Evolutionary conservation across 169 alveolate genomes (phyloP), one percentile per base, ranked within the genome.

Genomic region (Plasmodium gaboni): DNA sequence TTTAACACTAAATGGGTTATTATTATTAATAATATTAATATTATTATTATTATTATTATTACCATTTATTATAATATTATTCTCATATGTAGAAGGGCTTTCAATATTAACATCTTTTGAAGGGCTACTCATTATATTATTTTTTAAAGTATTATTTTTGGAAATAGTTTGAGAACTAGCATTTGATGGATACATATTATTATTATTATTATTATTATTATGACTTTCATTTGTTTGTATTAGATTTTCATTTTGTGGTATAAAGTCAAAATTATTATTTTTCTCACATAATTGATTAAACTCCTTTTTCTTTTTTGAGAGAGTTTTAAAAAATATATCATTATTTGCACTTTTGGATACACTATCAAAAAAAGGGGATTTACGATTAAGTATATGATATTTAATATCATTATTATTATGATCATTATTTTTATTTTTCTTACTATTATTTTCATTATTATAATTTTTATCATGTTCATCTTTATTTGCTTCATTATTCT

Each of bases 311-410:
- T 78, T 78, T 13, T 78, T 63, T 64, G 67, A 3, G 17, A 78
- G 48, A 8, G 12, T 65, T 12, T 65, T 68, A 42, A 78, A 78
- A 12, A 64, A 13, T 9, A 59, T 46, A 15, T 15, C 46, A 65
- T 78, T 78, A n/a, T 24, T 32, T 17, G 89, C 76, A 57, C 80
- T 78, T 61, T 9, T 51, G 0, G 89, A 78, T 15, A 78, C 64
- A 24, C 89, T 64, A 50, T 78, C 59, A 13, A 78, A 78, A 44
- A 78, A 64, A 42, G 68, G 44, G 5, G 53, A 22, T 24, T 83
- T 83, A 9, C 42, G 50, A 4, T 80, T 48, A 2, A 13, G 17
- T 19, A 24, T 19, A 63, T 7, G 28, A 13, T 22, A 24, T 38
- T 38, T 38, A 38, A 38, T 38, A n/a, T 65, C 73, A 8, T 44